Percentiles rank a stretch among this genome's conserved stretches.
Conservation (phyloP, 495 filamentous ascomycete genomes). For the Glonium stellatum region DNA sequence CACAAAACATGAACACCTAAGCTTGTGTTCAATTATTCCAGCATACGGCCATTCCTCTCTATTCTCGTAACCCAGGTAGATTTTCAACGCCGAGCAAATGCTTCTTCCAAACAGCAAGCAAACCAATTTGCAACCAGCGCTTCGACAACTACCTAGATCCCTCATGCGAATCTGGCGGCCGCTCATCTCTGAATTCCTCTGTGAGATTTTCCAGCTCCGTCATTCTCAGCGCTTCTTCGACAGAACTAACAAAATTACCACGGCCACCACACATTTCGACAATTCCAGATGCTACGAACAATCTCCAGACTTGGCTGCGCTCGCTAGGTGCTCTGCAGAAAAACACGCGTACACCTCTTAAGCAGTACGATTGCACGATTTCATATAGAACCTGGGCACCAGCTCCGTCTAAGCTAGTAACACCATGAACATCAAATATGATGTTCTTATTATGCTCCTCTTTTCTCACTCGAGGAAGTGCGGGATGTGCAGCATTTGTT, state of each 20-base stretch:
- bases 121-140: conserved; percentile 37
- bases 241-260: conserved; percentile 69
- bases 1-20: too few species aligned
- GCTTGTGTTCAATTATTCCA: too few species aligned
- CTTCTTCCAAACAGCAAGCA: conserved; percentile 42
- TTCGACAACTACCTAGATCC: not conserved
- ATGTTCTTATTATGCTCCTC: conserved; percentile 76
- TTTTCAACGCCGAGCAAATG: too few species aligned
- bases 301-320: conserved; percentile 57
- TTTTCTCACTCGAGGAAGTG: conserved; percentile 65
- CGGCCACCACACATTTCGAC: conserved; percentile 69
- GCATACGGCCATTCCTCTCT: too few species aligned
- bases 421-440: conserved; percentile 95
- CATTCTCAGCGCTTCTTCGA: conserved; percentile 74
- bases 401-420: conserved; percentile 84
- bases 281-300: conserved; percentile 76
- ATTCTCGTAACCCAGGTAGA: too few species aligned
- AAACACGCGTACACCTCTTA: conserved; percentile 71
- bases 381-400: conserved; percentile 86
- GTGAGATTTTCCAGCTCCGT: conserved; percentile 56
- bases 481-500: conserved; percentile 74
- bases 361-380: conserved; percentile 71
- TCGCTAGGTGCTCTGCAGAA: conserved; percentile 69
- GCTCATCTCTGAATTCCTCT: conserved; percentile 16
- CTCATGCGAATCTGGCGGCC: not conserved